These are phyloP conservation scores for Aegle marmelos DNA, from an alignment of 345 rosid species.

Conservation along the genomic window DNA sequence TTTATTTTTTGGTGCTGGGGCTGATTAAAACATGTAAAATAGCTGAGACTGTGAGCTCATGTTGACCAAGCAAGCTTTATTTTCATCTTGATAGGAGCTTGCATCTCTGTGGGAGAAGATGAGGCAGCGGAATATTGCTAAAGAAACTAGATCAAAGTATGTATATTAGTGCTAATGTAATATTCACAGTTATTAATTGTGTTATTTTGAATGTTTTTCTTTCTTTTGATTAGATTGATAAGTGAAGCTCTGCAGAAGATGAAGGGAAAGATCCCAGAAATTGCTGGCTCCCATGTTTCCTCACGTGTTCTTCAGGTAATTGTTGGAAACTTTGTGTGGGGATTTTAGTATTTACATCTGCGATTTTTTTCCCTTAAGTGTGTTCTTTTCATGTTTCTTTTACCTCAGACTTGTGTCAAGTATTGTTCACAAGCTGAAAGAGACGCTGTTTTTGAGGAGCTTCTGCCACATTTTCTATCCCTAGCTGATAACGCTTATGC, in stretches of 20 bases:
- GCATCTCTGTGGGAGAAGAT: slow-evolving; percentile 88
- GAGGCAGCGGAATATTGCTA: slow-evolving; percentile 79
- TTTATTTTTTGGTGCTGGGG: neutral
- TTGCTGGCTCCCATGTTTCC: slow-evolving; percentile 79
- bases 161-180: slow-evolving; percentile 13
- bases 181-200: neutral
- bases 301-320: slow-evolving; percentile 93
- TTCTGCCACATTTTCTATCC: slow-evolving; percentile 70
- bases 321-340: neutral
- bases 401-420: slow-evolving; percentile 69
- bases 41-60: neutral
- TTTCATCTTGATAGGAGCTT: slow-evolving; percentile 62
- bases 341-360: neutral
- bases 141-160: slow-evolving; percentile 83
- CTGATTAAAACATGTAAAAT: neutral
- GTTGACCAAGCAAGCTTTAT: neutral
- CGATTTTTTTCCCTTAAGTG: neutral
- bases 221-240: slow-evolving; percentile 42
- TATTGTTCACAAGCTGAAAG: slow-evolving; percentile 73
- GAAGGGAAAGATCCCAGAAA: slow-evolving; percentile 91
- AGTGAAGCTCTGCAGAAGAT: slow-evolving; percentile 75
- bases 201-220: neutral
- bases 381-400: slow-evolving; percentile 16
- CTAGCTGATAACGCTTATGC: slow-evolving; percentile 66
- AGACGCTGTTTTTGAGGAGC: slow-evolving; percentile 68